phyloP scores from a whole-genome alignment of 176 grass and related monocot genomes.

The Oryza australiensis region DNA sequence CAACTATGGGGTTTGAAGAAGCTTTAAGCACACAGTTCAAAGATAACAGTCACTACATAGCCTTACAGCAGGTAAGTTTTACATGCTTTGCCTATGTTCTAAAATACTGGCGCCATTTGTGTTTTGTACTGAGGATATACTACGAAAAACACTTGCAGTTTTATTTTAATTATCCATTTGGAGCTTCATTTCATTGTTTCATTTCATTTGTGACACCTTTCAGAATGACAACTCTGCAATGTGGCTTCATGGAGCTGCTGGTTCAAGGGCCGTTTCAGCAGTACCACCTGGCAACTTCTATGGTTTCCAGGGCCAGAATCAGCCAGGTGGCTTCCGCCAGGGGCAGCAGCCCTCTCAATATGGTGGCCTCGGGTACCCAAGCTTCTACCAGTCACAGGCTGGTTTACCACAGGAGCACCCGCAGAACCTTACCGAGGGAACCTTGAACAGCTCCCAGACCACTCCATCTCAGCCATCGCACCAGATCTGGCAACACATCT shows the following conservation, averaged over 20 bases:
- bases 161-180: neutral
- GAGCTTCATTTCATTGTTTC: conserved; percentile 20
- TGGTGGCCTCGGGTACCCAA: conserved; percentile 61
- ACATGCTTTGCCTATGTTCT: neutral
- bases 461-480: conserved; percentile 51
- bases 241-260: conserved; percentile 79
- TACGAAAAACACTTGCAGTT: neutral
- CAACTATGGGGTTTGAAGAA: conserved; percentile 77
- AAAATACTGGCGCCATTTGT: conserved; percentile 7
- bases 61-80: conserved; percentile 75
- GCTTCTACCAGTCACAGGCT: conserved; percentile 73
- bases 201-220: neutral
- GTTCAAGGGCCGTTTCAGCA: conserved; percentile 73
- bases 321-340: conserved; percentile 72
- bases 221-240: conserved; percentile 68
- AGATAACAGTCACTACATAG: conserved; percentile 72
- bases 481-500: conserved; percentile 92
- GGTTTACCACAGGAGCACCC: conserved; percentile 61
- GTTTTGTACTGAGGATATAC: neutral
- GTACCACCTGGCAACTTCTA: conserved; percentile 74
- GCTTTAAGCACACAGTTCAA: conserved; percentile 78
- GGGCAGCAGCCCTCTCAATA: conserved; percentile 70
- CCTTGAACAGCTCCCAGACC: conserved; percentile 53
- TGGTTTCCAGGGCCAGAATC: conserved; percentile 67
- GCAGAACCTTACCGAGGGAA: conserved; percentile 57